phyloP scores from a whole-genome alignment of 2,329 filamentous ascomycete species.

The Aspergillus amoenus region DNA sequence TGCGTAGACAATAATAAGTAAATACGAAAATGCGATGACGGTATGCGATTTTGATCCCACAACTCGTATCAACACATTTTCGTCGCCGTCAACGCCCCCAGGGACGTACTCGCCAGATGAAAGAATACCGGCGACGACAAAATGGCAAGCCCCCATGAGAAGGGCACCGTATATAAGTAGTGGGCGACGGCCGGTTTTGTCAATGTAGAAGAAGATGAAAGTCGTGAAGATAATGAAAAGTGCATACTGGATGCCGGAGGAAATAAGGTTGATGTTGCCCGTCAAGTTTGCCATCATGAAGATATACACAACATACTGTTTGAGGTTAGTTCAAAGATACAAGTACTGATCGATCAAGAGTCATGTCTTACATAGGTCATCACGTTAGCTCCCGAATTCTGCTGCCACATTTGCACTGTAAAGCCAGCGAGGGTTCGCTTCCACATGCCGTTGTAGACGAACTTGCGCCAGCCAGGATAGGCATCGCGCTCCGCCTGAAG shows the following conservation, averaged over 20 bases:
- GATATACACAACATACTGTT: constrained; percentile 38
- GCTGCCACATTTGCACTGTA: constrained; percentile 59
- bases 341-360: background rate
- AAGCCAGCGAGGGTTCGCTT: constrained; percentile 56
- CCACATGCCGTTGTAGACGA: constrained; percentile 59
- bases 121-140: constrained; percentile 47
- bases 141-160: too few species aligned
- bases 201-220: constrained; percentile 28
- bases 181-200: too few species aligned
- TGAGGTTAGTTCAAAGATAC: background rate
- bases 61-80: constrained; percentile 57
- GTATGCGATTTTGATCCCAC: constrained; percentile 56
- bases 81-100: constrained; percentile 46
- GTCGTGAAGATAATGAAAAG: constrained; percentile 52
- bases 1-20: constrained; percentile 52
- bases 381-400: constrained; percentile 44
- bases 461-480: constrained; percentile 43
- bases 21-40: constrained; percentile 57
- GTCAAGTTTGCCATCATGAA: constrained; percentile 35
- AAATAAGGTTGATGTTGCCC: constrained; percentile 41
- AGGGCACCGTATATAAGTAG: too few species aligned
- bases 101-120: constrained; percentile 44
- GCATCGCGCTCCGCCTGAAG: constrained; percentile 43
- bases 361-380: constrained; percentile 25
- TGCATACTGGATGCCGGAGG: constrained; percentile 54